These are phyloP conservation scores for Mycena albidolilacea DNA, from an alignment of 768 basidiomycete genomes.

Conservation along the genomic window DNA sequence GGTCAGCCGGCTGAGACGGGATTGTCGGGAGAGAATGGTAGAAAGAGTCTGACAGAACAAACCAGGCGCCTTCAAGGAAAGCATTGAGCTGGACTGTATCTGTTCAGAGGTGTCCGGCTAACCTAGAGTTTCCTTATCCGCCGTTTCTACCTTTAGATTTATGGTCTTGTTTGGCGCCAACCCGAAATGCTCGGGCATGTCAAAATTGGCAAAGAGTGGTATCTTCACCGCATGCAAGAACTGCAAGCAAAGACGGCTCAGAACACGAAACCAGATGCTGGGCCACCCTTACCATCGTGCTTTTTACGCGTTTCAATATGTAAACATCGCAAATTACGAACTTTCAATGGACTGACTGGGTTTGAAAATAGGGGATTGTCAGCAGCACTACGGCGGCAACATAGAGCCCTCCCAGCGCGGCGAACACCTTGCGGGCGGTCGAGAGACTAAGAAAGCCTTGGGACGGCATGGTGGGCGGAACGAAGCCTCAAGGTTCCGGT, in stretches of 20 bases:
- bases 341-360: slow-evolving; percentile 65
- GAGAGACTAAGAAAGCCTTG: slow-evolving; percentile 26
- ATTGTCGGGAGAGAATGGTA: slow-evolving; percentile 66
- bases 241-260: slow-evolving; percentile 1
- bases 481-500: too few relatives aligned
- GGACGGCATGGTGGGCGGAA: neutral
- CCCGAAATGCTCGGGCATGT: slow-evolving; percentile 82
- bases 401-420: slow-evolving; percentile 69
- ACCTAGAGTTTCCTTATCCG: slow-evolving; percentile 82
- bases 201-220: slow-evolving; percentile 75
- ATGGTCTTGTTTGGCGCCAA: slow-evolving; percentile 86
- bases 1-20: slow-evolving; percentile 53
- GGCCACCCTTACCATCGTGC: slow-evolving; percentile 25
- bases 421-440: slow-evolving; percentile 51
- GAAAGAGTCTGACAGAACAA: slow-evolving; percentile 76
- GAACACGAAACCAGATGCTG: neutral
- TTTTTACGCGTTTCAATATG: slow-evolving; percentile 13
- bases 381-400: slow-evolving; percentile 65
- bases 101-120: neutral
- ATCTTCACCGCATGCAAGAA: slow-evolving; percentile 72
- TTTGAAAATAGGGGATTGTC: slow-evolving; percentile 75
- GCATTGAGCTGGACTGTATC: neutral
- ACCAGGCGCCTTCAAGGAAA: slow-evolving; percentile 75
- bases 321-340: slow-evolving; percentile 13
- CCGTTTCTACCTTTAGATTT: slow-evolving; percentile 78